Percentiles rank a stretch among this genome's conserved stretches.
phyloP scores from a whole-genome alignment of 2,329 filamentous ascomycete genomes.

The Monosporascus sp. region DNA sequence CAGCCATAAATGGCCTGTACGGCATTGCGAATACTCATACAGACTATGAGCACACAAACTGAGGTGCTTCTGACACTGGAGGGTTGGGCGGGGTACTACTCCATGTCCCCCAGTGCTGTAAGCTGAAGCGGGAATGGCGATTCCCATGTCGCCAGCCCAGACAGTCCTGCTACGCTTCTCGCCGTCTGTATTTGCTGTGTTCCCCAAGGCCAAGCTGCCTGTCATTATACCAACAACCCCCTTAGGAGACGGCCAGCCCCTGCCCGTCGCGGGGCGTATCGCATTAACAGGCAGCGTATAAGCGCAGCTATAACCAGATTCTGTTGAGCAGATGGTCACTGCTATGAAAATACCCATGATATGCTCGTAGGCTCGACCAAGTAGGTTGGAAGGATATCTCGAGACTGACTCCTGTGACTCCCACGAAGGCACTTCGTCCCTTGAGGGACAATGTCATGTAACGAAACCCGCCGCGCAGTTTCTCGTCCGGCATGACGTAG shows the following conservation, averaged over 20 bases:
- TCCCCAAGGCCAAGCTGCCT: slow-evolving; percentile 23
- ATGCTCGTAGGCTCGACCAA: slow-evolving; percentile 43
- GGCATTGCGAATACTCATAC: slow-evolving; percentile 38
- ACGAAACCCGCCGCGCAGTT: slow-evolving; percentile 38
- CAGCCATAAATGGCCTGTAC: slow-evolving; percentile 32
- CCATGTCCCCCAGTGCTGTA: slow-evolving; percentile 43
- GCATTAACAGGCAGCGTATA: slow-evolving; percentile 42
- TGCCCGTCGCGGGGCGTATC: slow-evolving; percentile 19
- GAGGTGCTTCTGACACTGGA: not conserved
- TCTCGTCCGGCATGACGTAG: slow-evolving; percentile 33
- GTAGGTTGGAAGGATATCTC: slow-evolving; percentile 27
- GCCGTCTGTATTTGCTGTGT: slow-evolving; percentile 37
- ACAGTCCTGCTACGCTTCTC: slow-evolving; percentile 51
- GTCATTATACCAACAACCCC: slow-evolving; percentile 28
- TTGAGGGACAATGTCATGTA: slow-evolving; percentile 36
- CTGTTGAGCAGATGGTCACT: slow-evolving; percentile 45
- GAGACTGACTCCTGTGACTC: slow-evolving; percentile 16
- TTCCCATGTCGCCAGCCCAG: slow-evolving; percentile 54
- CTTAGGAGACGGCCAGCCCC: slow-evolving; percentile 21
- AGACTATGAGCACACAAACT: slow-evolving; percentile 7
- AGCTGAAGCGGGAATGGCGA: slow-evolving; percentile 43
- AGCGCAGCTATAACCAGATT: slow-evolving; percentile 53
- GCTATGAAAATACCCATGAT: slow-evolving; percentile 48
- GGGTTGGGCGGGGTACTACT: slow-evolving; percentile 10
- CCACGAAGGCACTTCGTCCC: slow-evolving; percentile 20